Conservation (phyloP, 345 rosid species). For the Pseudoturritis turrita region DNA sequence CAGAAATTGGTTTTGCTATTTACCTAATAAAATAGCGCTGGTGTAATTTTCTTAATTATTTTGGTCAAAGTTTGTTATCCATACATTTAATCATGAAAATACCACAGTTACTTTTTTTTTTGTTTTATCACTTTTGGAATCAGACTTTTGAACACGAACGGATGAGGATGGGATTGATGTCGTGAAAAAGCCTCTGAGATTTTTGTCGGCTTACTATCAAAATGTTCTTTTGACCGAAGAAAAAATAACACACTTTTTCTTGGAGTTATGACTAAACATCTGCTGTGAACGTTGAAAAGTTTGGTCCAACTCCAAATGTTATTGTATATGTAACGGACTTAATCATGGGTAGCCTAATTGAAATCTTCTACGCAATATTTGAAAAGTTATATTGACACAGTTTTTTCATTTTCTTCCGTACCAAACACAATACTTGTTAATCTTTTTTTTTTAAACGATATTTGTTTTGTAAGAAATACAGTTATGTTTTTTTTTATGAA, state of each 20-base stretch:
- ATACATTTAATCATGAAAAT: neutral
- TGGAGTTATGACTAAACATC: neutral
- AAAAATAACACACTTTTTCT: neutral
- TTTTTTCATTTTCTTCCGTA: no score
- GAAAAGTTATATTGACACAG: no score
- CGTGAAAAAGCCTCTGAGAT: conserved; percentile 25
- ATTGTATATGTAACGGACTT: neutral
- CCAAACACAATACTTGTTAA: no score
- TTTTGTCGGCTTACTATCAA: conserved; percentile 26
- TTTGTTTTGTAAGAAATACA: no score
- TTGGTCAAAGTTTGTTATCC: neutral
- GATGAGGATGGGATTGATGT: conserved; percentile 26
- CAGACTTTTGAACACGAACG: conserved; percentile 26
- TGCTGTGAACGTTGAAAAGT: conserved; percentile 9
- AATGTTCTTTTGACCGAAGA: conserved; percentile 30
- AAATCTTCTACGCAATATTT: no score
- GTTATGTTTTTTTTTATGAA: no score
- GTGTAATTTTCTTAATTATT: neutral
- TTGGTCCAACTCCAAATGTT: neutral
- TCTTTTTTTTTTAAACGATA: no score
- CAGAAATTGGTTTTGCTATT: neutral
- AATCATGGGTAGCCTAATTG: neutral
- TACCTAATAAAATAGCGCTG: neutral
- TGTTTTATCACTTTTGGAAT: neutral
- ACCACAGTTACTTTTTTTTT: neutral